Evolutionary conservation across 2,329 filamentous ascomycete genomes (phyloP), one percentile per base, ranked within the genome.

Genomic region (Colletotrichum melonis): DNA sequence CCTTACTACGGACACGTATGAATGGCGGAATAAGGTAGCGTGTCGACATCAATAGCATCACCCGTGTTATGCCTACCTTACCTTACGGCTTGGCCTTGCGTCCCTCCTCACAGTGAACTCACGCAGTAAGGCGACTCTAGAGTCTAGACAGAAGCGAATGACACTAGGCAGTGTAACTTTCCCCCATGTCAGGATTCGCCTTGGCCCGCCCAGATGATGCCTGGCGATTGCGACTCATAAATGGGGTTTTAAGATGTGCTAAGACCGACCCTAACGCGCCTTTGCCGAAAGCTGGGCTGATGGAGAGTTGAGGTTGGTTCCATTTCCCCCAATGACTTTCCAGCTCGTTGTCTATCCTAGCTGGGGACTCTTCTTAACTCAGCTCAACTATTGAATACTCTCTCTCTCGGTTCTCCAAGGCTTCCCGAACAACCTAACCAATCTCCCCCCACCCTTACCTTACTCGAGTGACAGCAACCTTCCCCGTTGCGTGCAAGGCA

Each of bases 211-310:
- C 35, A 54, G 62, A 42, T 38, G 24, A 62, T 67, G 63, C 55
- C 28, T 62, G 24, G 56, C 63, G 56, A 54, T n/a, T 63, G 54
- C 65, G 69, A 69, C 69, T 52, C 66, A 72, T 69, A 72, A 24
- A 63, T 54, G 69, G 65, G 65, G 65, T 63, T 12, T 69, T 69
- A 69, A 69, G 69, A 69, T 63, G 59, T 59, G 69, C 69, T 46
- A 54, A 72, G 58, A 63, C 12, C 12, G 42, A 26, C 60, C 16
- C 56, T 52, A 60, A 67, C 56, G 54, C 64, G 55, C 64, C 64
- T 67, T 67, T 57, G 55, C 64, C 55, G 55, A 72, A 58, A 58
- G 64, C 65, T 72, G 46, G 57, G 64, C 64, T 68, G 49, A 49
- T 19, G 24, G 57, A 30, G 42, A 22, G 32, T 56, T 49, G 42